These are phyloP conservation scores for Ustulina deusta DNA, from an alignment of 2,329 filamentous ascomycete species.

Conservation along the genomic window DNA sequence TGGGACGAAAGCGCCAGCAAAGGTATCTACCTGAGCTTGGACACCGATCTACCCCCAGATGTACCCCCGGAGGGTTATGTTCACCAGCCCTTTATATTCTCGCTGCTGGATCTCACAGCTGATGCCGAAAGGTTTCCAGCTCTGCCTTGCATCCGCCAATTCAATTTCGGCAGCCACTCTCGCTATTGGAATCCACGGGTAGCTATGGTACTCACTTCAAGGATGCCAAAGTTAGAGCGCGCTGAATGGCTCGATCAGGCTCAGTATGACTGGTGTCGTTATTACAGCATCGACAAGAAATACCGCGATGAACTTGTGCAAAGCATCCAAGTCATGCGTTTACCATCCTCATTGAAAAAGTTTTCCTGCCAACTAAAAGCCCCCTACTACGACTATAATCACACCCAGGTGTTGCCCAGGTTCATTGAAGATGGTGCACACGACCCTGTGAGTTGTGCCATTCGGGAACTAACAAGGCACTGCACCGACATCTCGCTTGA, in stretches of 20 bases:
- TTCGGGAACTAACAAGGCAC: constrained; percentile 11
- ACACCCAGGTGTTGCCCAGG: neutral
- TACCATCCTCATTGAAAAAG: constrained; percentile 1
- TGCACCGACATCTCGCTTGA: constrained; percentile 8
- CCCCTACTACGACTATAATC: neutral
- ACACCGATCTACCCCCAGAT: neutral
- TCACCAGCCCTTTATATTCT: neutral
- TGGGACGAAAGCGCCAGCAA: neutral
- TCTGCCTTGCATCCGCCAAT: neutral
- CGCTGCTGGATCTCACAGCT: neutral
- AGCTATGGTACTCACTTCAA: neutral
- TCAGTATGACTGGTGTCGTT: constrained; percentile 7
- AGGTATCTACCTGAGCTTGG: neutral
- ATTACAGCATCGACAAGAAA: constrained; percentile 3
- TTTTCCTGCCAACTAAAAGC: neutral
- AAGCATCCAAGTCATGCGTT: neutral
- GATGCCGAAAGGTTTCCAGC: neutral
- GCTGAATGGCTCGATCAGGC: neutral
- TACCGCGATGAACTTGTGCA: constrained; percentile 11
- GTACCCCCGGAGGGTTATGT: neutral
- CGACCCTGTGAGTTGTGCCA: constrained; percentile 18
- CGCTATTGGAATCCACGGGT: constrained; percentile 1
- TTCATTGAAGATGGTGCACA: neutral
- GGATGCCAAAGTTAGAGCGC: constrained; percentile 1
- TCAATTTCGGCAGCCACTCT: neutral